Base-by-base conservation (phyloP, 495 filamentous ascomycete genomes). In the Bryoglossum gracile region DNA sequence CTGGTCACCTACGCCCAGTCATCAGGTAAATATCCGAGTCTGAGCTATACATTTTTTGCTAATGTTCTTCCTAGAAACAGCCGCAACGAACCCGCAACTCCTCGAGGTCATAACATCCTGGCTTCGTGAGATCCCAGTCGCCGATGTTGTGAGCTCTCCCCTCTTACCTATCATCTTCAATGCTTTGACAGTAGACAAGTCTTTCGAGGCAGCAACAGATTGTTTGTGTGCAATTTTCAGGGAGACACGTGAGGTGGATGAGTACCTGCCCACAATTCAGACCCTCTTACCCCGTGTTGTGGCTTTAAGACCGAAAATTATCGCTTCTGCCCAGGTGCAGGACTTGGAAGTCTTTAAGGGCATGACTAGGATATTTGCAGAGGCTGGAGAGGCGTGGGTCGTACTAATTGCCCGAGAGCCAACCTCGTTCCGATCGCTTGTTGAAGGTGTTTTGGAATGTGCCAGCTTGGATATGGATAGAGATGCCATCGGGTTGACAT, bases 71-170 rank as follows among this genome's bases (percentile, higher is more conserved):
- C 25, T 18, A 43, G 75, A 65, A 36, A 62, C 81, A 18, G 88
- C 89, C 9, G 78, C 89, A 8, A 85, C 82, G 18, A 94, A 95
- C 56, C 92, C 92, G 1, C 87, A 87, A 60, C 77, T 99, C 11
- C 76, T 96, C 43, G 86, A 95, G 47, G 97, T 94, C 63, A 89
- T 96, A 50, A 92, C 87, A 21, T 96, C 94, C 17, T 99, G 92
- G 92, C 72, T 95, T 47, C 81, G 87, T 35, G 92, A 99, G 66
- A 83, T 97, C 13, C 86, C 89, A 2, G 77, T 94, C 23, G 74
- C 75, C 40, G 81, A 86, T 48, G 80, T 99, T 43, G 86, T 94
- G 45, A 83, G 83, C 51, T 94, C 91, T 9, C 83, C 87, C 6
- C 71, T 99, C 43, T 74, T 99, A 58, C 79, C 87, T 54, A 76